Percentiles rank a stretch among this genome's conserved stretches.
phyloP scores from a whole-genome alignment of 805 yeast species.

The Priceomyces castillae region DNA sequence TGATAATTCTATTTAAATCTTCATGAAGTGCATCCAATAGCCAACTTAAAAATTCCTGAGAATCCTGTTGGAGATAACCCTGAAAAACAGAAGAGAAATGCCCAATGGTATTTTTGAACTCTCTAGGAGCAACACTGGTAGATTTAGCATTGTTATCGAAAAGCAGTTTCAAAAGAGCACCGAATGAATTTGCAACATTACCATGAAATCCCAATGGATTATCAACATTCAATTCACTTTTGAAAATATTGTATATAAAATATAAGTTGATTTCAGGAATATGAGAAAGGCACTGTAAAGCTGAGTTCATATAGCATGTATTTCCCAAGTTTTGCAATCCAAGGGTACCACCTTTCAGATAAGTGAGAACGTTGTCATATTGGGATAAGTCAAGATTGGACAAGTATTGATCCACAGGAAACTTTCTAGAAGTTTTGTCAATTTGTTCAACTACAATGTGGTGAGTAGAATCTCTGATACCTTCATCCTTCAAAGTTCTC shows the following conservation, averaged over 20 bases:
- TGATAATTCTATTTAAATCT: conserved; percentile 76
- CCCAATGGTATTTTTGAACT: conserved; percentile 77
- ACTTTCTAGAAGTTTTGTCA: conserved; percentile 17
- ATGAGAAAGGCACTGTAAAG: conserved; percentile 84
- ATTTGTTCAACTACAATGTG: conserved; percentile 29
- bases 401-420: conserved; percentile 23
- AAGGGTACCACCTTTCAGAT: conserved; percentile 42
- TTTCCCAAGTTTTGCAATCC: conserved; percentile 78
- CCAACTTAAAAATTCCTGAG: conserved; percentile 89
- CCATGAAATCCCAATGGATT: conserved; percentile 90
- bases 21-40: conserved; percentile 87
- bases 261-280: conserved; percentile 79
- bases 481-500: conserved; percentile 28
- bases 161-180: conserved; percentile 57
- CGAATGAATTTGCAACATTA: conserved; percentile 75
- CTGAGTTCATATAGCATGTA: conserved; percentile 93
- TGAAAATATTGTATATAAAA: conserved; percentile 60
- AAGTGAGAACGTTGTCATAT: conserved; percentile 12
- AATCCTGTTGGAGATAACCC: conserved; percentile 86
- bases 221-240: conserved; percentile 62
- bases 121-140: conserved; percentile 55
- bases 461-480: conserved; percentile 20
- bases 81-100: conserved; percentile 73
- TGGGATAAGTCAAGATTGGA: conserved; percentile 10
- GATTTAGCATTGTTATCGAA: conserved; percentile 32